Evolutionary conservation across 306 rosid species (phyloP), one percentile per base, ranked within the genome.

Genomic region (Adenanthera pavonina): DNA sequence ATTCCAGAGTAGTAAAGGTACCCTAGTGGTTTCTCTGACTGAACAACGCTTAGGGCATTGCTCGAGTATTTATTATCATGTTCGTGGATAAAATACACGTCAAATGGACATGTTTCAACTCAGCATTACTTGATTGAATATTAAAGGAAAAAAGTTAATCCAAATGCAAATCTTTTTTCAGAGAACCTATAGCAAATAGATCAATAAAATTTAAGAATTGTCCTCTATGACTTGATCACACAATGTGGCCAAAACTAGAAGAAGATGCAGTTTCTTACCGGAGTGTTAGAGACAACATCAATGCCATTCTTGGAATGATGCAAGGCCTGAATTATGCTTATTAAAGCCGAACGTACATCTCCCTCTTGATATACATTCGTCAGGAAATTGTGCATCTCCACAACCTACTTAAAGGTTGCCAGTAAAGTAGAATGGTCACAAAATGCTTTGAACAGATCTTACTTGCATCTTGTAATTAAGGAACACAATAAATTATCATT

Each of bases 341-440:
- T 81, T 56, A 91, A 65, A 81, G 93, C 89, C 15, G 97, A 91
- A 69, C 97, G 94, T 30, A 83, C 87, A 82, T 94, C 96, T 11
- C 92, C 93, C 72, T 90, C 94, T 10, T 87, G 89, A 78, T 91
- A 82, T 78, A 92, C 88, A 81, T 91, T 89, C 7, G 97, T 94
- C 46, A 94, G 89, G 90, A 89, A 94, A 83, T 85, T 94, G 80
- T 92, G 97, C 87, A 91, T 85, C 90, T 94, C 98, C 78, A 91
- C 89, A 41, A 79, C 80, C 5, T 86, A 81, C 97, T 94, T 61
- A 9, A 79, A 71, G 60, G 73, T 76, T 80, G 82, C 74, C 69
- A 61, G 70, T 35, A 80, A 78, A 53, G 51, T 73, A 78, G 60
- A 85, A 79, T n/a, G 61, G 83, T 84, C 14, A 85, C 47, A 77